Evolutionary conservation across 2,329 filamentous ascomycete species (phyloP).

Genomic region (Neoarthrinium moseri): DNA sequence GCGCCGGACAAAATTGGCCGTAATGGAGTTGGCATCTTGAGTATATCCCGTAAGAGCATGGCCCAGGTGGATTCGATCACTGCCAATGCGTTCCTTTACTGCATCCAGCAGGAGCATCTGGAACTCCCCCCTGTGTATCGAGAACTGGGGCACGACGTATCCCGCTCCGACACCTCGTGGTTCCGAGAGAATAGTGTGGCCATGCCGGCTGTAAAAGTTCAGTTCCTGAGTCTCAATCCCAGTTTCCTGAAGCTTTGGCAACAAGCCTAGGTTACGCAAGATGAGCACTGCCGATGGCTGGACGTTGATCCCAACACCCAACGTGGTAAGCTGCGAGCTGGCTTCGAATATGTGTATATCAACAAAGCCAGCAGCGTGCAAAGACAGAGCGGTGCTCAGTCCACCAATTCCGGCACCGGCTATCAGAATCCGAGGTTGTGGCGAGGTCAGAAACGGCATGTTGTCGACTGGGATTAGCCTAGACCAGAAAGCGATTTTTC

Average conservation of each 20-base stretch:
- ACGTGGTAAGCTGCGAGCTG: slow-evolving; percentile 35
- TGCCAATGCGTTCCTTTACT: slow-evolving; percentile 37
- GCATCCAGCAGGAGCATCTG: slow-evolving; percentile 41
- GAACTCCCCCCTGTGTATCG: slow-evolving; percentile 43
- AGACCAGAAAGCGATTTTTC: too few relatives aligned
- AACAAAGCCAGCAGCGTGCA: slow-evolving; percentile 31
- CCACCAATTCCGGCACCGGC: slow-evolving; percentile 29
- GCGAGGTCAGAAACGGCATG: neutral
- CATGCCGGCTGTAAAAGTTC: slow-evolving; percentile 43
- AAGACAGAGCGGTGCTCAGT: slow-evolving; percentile 22
- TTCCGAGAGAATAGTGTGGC: slow-evolving; percentile 40
- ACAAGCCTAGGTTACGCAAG: slow-evolving; percentile 39
- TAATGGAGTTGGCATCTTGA: slow-evolving; percentile 33
- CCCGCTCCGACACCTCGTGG: slow-evolving; percentile 37
- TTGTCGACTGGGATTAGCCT: neutral
- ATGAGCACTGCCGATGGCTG: slow-evolving; percentile 44
- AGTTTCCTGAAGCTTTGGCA: slow-evolving; percentile 36
- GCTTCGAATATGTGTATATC: slow-evolving; percentile 42
- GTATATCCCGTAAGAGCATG: slow-evolving; percentile 34
- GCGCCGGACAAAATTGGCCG: slow-evolving; percentile 32
- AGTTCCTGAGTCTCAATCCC: slow-evolving; percentile 40
- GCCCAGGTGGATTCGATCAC: slow-evolving; percentile 34
- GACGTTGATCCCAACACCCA: slow-evolving; percentile 45
- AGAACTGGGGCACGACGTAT: slow-evolving; percentile 41
- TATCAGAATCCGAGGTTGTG: slow-evolving; percentile 24